phyloP scores from a whole-genome alignment of 495 filamentous ascomycete species.

The Neurospora terricola region DNA sequence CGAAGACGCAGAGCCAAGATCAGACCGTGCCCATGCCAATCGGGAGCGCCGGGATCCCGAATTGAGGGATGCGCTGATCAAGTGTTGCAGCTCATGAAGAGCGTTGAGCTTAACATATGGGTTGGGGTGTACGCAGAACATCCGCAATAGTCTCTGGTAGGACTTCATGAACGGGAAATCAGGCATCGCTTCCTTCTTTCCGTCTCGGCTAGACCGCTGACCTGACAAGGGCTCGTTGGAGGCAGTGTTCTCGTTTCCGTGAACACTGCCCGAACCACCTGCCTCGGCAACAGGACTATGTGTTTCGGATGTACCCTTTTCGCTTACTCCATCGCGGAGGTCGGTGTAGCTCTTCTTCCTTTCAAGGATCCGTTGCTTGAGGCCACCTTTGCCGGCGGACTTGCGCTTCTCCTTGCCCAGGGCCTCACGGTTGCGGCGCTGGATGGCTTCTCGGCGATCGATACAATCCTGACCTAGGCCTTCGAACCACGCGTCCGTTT shows the following conservation, averaged over 20 bases:
- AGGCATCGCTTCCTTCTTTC: constrained; percentile 32
- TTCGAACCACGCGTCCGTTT: constrained; percentile 89
- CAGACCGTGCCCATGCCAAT: constrained; percentile 27
- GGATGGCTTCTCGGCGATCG: constrained; percentile 59
- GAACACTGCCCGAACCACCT: constrained; percentile 18
- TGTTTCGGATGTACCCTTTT: constrained; percentile 19
- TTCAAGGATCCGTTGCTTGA: constrained; percentile 43
- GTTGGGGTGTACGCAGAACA: constrained; percentile 85
- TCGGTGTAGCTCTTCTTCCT: constrained; percentile 50
- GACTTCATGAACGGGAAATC: constrained; percentile 65
- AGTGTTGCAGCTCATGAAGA: constrained; percentile 68
- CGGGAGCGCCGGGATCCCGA: constrained; percentile 27
- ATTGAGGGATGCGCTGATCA: constrained; percentile 69
- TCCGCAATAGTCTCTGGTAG: constrained; percentile 69
- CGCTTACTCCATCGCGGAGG: constrained; percentile 27
- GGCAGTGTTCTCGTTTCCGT: constrained; percentile 28
- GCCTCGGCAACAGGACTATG: constrained; percentile 21
- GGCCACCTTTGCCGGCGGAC: constrained; percentile 19
- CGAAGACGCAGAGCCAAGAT: constrained; percentile 23
- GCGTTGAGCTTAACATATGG: constrained; percentile 79
- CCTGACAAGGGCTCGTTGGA: constrained; percentile 32
- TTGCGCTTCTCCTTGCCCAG: constrained; percentile 37
- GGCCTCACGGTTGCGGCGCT: constrained; percentile 32
- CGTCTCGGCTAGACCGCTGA: constrained; percentile 19
- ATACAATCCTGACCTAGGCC: constrained; percentile 68